phyloP scores from a whole-genome alignment of 2,329 filamentous ascomycete species.

The Fusarium penzigii region DNA sequence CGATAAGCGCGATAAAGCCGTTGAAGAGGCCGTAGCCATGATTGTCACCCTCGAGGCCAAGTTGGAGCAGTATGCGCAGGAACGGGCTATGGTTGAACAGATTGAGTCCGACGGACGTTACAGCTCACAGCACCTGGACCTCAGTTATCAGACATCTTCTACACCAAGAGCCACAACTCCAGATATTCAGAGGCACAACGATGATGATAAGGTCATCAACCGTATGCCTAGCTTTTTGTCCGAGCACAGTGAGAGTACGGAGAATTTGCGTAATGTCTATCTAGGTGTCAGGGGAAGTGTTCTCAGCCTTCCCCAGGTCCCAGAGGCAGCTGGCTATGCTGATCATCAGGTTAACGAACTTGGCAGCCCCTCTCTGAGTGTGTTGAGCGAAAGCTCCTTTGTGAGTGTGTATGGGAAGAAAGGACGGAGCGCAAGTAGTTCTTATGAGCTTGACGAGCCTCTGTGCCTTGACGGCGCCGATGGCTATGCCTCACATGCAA shows the following conservation, averaged over 20 bases:
- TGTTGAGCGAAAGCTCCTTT: constrained; percentile 69
- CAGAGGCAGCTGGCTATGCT: constrained; percentile 37
- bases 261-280: constrained; percentile 62
- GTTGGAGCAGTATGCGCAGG: constrained; percentile 53
- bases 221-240: constrained; percentile 68
- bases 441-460: constrained; percentile 32
- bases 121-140: constrained; percentile 33
- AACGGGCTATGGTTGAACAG: constrained; percentile 54
- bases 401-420: constrained; percentile 62
- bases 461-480: constrained; percentile 31
- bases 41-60: constrained; percentile 66
- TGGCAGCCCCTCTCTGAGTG: constrained; percentile 61
- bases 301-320: constrained; percentile 50
- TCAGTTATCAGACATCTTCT: constrained; percentile 26
- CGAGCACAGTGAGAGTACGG: constrained; percentile 58
- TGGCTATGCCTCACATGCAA: constrained; percentile 15
- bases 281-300: constrained; percentile 51
- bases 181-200: constrained; percentile 23
- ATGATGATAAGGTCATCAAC: constrained; percentile 43
- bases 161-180: constrained; percentile 16
- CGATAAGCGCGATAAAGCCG: constrained; percentile 68
- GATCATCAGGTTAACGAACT: constrained; percentile 37
- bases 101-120: constrained; percentile 47
- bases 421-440: constrained; percentile 25
- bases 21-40: constrained; percentile 70